Percentiles rank a stretch among this genome's conserved stretches.
Evolutionary conservation across 1,139 yeast genomes (phyloP).

Genomic region (Protomyces lactucae-debilis): DNA sequence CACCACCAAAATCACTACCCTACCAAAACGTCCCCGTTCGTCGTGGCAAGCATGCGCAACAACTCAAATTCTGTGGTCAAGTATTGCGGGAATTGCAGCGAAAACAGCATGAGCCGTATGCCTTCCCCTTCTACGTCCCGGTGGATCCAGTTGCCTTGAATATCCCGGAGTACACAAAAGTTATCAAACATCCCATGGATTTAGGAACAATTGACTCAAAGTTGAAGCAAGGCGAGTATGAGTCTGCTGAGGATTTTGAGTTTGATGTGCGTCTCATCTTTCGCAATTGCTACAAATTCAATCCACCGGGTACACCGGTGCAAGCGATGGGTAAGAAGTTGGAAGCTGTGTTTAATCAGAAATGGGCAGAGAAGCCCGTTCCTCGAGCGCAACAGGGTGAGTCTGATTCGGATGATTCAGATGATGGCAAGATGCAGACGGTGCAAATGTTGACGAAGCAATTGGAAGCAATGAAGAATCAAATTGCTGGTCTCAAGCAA

Average conservation of each 20-base stretch:
- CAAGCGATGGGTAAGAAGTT: conserved; percentile 91
- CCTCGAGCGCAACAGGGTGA: conserved; percentile 52
- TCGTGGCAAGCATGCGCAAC: conserved; percentile 86
- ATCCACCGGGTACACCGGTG: conserved; percentile 94
- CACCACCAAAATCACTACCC: conserved; percentile 88
- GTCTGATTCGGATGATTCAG: conserved; percentile 66
- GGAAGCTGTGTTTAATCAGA: conserved; percentile 77
- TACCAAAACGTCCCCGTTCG: conserved; percentile 79
- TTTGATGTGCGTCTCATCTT: conserved; percentile 76
- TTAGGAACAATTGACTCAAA: conserved; percentile 77
- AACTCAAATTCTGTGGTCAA: conserved; percentile 77
- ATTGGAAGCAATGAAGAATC: conserved; percentile 64
- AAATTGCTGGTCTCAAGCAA: conserved; percentile 48
- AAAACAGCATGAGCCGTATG: conserved; percentile 76
- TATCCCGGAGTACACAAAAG: conserved; percentile 80
- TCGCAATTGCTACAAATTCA: conserved; percentile 81
- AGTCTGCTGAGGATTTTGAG: conserved; percentile 82
- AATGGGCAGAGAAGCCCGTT: conserved; percentile 86
- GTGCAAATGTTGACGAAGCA: conserved; percentile 79
- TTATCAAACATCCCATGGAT: conserved; percentile 93
- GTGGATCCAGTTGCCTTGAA: conserved; percentile 93
- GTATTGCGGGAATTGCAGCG: conserved; percentile 74
- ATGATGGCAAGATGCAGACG: conserved; percentile 53
- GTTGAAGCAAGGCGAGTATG: conserved; percentile 78
- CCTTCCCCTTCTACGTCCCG: conserved; percentile 87